These are phyloP conservation scores for Alternaria triticimaculans DNA, from an alignment of 2,329 filamentous ascomycete species.

Conservation along the genomic window DNA sequence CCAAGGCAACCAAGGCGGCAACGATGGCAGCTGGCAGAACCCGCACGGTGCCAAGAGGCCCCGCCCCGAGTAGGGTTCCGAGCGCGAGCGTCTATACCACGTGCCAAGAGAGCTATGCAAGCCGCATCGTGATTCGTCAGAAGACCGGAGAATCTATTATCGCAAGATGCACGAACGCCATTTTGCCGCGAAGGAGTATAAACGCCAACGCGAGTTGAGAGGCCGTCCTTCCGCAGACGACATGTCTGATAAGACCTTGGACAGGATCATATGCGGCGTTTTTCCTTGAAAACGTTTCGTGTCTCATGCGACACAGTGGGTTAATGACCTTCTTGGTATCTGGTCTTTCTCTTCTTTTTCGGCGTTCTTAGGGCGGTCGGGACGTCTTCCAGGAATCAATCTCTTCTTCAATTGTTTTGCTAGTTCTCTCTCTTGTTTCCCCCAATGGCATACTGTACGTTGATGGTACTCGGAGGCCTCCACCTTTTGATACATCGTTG, in stretches of 20 bases:
- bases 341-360: background rate
- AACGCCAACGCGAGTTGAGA: background rate
- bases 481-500: background rate
- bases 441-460: background rate
- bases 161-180: background rate
- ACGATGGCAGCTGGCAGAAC: slow-evolving; percentile 72
- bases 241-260: background rate
- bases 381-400: slow-evolving; percentile 11
- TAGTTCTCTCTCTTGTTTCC: background rate
- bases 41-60: slow-evolving; percentile 82
- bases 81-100: background rate
- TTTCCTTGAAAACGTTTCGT: background rate
- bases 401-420: slow-evolving; percentile 16
- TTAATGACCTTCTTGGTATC: background rate
- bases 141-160: background rate
- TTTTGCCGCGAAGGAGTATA: background rate
- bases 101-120: background rate
- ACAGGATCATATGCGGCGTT: background rate
- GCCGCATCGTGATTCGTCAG: background rate
- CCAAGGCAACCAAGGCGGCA: slow-evolving; percentile 55
- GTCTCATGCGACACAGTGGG: background rate
- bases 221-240: background rate
- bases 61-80: slow-evolving; percentile 66
- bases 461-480: background rate
- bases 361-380: slow-evolving; percentile 11